Percentiles rank a stretch among this genome's conserved stretches.
Evolutionary conservation across 1,284 basidiomycete genomes (phyloP).

Genomic region (Leccinum holopus): DNA sequence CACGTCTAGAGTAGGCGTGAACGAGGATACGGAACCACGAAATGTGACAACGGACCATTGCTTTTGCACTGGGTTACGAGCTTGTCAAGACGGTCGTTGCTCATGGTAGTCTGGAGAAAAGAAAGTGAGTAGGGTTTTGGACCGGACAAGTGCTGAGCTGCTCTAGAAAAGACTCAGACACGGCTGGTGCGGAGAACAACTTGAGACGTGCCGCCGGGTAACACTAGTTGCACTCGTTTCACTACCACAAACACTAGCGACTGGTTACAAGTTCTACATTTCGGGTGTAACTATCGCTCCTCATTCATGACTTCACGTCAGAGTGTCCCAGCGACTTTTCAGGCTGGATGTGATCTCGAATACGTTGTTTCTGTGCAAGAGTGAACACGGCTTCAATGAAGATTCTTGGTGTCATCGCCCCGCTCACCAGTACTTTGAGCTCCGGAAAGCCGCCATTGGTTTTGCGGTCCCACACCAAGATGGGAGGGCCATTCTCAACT

Average conservation of each 20-base stretch:
- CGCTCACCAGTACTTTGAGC: conserved; percentile 73
- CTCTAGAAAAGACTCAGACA: conserved; percentile 13
- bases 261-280: conserved; percentile 9
- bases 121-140: conserved; percentile 14
- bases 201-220: not conserved
- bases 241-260: not conserved
- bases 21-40: conserved; percentile 3
- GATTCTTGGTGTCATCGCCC: not conserved
- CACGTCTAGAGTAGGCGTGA: conserved; percentile 50
- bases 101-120: conserved; percentile 41
- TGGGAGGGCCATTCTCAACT: conserved; percentile 35
- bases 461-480: conserved; percentile 77
- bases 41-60: conserved; percentile 49
- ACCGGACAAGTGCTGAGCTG: conserved; percentile 19
- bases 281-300: not conserved
- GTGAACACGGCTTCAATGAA: conserved; percentile 8
- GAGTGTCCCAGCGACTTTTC: conserved; percentile 81
- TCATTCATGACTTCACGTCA: conserved; percentile 43
- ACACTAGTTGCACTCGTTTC: not conserved
- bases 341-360: conserved; percentile 80
- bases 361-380: conserved; percentile 72
- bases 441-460: conserved; percentile 91
- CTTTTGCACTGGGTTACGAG: conserved; percentile 68
- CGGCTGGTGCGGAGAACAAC: conserved; percentile 13
- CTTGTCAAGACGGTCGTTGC: conserved; percentile 54